Percentiles rank a stretch among this genome's conserved stretches.
Conservation (phyloP, 208 protist genomes). For the Leishmania turanica region DNA sequence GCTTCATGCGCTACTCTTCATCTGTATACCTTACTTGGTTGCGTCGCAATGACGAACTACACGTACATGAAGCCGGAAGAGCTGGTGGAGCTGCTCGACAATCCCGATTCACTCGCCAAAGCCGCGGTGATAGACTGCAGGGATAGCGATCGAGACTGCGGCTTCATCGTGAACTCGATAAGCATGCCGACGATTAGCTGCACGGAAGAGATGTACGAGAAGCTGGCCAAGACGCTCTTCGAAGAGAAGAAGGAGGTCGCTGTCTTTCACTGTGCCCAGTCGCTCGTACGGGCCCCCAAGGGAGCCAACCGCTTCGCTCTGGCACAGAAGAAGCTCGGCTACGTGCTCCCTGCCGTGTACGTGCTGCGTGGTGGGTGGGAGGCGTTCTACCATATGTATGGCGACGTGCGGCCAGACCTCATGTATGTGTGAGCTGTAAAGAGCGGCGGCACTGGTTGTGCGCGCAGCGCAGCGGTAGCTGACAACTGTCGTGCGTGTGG, state of each 20-base stretch:
- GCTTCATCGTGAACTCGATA: slow-evolving; percentile 59
- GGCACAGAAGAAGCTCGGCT: slow-evolving; percentile 39
- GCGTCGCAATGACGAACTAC: slow-evolving; percentile 46
- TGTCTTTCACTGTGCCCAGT: slow-evolving; percentile 83
- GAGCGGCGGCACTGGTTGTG: not conserved
- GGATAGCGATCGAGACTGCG: slow-evolving; percentile 63
- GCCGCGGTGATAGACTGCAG: slow-evolving; percentile 75
- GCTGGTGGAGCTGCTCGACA: slow-evolving; percentile 64
- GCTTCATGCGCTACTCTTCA: not conserved
- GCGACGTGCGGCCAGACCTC: slow-evolving; percentile 47
- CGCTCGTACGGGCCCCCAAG: slow-evolving; percentile 70
- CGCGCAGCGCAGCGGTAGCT: not conserved
- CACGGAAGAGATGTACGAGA: slow-evolving; percentile 34
- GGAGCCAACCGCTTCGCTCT: slow-evolving; percentile 56
- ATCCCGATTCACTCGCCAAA: slow-evolving; percentile 20
- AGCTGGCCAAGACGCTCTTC: slow-evolving; percentile 40
- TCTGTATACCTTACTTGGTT: not conserved
- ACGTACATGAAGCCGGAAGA: slow-evolving; percentile 58
- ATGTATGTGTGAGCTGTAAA: slow-evolving; percentile 28
- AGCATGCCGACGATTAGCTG: slow-evolving; percentile 48
- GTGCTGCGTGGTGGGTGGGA: slow-evolving; percentile 77
- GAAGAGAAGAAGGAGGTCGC: slow-evolving; percentile 35
- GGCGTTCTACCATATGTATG: slow-evolving; percentile 60
- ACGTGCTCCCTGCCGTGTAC: slow-evolving; percentile 47
- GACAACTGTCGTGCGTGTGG: not conserved